These are phyloP conservation scores for Lanmaoa rubissima DNA, from an alignment of 768 basidiomycete genomes.

Conservation along the genomic window DNA sequence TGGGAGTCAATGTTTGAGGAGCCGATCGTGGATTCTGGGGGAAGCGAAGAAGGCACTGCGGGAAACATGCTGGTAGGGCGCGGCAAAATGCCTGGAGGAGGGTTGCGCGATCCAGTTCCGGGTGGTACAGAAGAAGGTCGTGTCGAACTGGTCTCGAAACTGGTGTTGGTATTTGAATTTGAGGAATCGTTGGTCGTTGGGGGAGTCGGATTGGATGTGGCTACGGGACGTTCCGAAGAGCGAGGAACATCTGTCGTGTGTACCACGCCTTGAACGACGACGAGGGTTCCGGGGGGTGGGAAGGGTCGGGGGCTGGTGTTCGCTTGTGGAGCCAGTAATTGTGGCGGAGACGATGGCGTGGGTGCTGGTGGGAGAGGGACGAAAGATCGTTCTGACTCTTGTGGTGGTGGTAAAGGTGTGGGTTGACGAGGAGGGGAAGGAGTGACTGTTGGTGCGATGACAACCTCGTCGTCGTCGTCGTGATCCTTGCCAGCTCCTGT, in stretches of 20 bases:
- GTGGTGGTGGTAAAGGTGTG: constrained; percentile 10
- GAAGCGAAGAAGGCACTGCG: constrained; percentile 8
- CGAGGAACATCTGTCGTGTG: constrained; percentile 69
- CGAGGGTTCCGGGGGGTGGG: constrained; percentile 73
- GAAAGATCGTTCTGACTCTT: constrained; percentile 12
- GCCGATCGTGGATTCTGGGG: constrained; percentile 5
- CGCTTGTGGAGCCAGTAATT: constrained; percentile 22
- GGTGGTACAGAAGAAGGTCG: constrained; percentile 27
- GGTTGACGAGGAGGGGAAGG: constrained; percentile 9
- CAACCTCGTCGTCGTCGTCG: constrained; percentile 19
- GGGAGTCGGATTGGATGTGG: constrained; percentile 10
- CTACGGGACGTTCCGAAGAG: constrained; percentile 22
- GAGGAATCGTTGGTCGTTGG: constrained; percentile 2
- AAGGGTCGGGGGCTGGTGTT: constrained; percentile 43
- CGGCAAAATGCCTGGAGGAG: constrained; percentile 40
- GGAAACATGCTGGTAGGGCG: constrained; percentile 36
- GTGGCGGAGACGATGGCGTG: constrained; percentile 17
- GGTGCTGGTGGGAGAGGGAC: constrained; percentile 13
- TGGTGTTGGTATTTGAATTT: constrained; percentile 6
- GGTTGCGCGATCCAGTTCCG: constrained; percentile 32
- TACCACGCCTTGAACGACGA: constrained; percentile 81
- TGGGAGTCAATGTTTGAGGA: constrained; percentile 5
- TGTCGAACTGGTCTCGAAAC: constrained; percentile 4
- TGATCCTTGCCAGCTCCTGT: constrained; percentile 1
- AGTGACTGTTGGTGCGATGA: constrained; percentile 19